phyloP scores from a whole-genome alignment of 192 early-diverging fungal species.

The Umbelopsis isabellina region DNA sequence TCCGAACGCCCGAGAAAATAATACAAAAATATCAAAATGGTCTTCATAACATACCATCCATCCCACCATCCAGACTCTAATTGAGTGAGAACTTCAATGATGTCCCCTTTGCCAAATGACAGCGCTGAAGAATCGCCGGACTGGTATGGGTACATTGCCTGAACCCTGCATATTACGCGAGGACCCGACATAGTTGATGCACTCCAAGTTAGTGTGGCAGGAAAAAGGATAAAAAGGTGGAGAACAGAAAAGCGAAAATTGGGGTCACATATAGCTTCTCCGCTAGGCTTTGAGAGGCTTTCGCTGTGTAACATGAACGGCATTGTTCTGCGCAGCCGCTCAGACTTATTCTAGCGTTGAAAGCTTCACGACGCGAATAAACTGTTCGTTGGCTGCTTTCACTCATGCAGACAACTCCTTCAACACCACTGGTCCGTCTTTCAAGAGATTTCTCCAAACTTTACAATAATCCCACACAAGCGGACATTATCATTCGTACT shows the following conservation, averaged over 20 bases:
- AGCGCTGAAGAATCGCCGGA: constrained; percentile 79
- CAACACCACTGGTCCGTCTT: constrained; percentile 8
- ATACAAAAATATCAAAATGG: not conserved
- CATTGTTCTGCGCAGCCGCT: too few species aligned
- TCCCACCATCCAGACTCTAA: constrained; percentile 99
- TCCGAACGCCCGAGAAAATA: not conserved
- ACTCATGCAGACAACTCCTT: not conserved
- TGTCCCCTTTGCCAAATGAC: constrained; percentile 80
- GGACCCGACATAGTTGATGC: not conserved
- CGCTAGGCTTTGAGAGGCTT: not conserved
- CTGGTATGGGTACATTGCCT: constrained; percentile 87
- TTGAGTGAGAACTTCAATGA: constrained; percentile 89
- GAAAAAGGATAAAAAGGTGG: not conserved
- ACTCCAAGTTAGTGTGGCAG: not conserved
- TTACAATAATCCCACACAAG: constrained; percentile 25
- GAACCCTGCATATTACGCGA: constrained; percentile 41
- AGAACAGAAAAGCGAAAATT: constrained; percentile 6
- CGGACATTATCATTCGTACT: constrained; percentile 27
- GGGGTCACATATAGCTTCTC: not conserved
- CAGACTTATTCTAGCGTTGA: too few species aligned
- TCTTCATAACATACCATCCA: constrained; percentile 60
- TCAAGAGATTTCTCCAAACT: constrained; percentile 27
- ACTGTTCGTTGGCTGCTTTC: not conserved
- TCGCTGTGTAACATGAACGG: too few species aligned
- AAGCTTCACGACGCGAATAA: not conserved